Evolutionary conservation across 768 basidiomycete species (phyloP).

Genomic region (Russula sp.): DNA sequence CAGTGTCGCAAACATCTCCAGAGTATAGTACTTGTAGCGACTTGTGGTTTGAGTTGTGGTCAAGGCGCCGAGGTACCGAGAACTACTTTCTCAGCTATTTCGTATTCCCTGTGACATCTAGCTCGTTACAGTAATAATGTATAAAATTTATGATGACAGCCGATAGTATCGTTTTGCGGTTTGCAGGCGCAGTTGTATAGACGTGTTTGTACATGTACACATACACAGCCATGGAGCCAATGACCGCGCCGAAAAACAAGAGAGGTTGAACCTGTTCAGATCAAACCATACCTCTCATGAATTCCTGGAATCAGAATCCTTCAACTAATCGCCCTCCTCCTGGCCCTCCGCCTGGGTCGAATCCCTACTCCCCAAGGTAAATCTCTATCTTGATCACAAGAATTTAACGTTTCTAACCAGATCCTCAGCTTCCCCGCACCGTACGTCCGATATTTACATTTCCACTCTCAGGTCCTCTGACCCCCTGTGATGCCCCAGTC

Average conservation of each 20-base stretch:
- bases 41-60: no score
- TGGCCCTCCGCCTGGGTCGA: slow-evolving; percentile 15
- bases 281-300: slow-evolving; percentile 17
- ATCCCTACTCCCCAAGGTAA: slow-evolving; percentile 16
- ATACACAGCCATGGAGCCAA: background rate
- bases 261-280: background rate
- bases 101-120: no score
- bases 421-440: slow-evolving; percentile 22
- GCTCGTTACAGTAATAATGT: no score
- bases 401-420: background rate
- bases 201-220: background rate
- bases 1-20: no score
- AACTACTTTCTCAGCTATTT: no score
- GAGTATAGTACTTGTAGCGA: no score
- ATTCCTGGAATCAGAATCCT: slow-evolving; percentile 12
- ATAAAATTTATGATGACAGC: no score
- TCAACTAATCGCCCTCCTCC: slow-evolving; percentile 17
- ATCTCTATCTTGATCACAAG: background rate
- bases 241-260: background rate
- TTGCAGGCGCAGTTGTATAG: no score
- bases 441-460: slow-evolving; percentile 2
- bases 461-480: slow-evolving; percentile 6
- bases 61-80: no score
- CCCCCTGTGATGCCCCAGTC: slow-evolving; percentile 9
- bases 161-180: no score